phyloP scores from a whole-genome alignment of 169 alveolate species.

The Toxoplasma gondii region DNA sequence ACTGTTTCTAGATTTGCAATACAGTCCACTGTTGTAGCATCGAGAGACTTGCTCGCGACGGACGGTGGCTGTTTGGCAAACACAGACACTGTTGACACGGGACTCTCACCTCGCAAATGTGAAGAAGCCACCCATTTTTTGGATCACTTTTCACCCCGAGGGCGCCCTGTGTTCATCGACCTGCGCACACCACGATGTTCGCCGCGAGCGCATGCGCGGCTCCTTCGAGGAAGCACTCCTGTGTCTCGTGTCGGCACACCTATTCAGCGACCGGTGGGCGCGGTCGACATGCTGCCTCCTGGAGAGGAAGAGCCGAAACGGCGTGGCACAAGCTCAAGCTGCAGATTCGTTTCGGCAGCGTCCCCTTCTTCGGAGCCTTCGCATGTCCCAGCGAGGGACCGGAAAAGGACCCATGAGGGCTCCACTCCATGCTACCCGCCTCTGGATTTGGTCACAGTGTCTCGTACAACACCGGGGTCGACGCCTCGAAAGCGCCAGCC shows the following conservation, averaged over 20 bases:
- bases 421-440: background rate
- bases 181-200: background rate
- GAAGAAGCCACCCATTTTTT: background rate
- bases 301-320: background rate
- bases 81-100: too few relatives aligned
- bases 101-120: background rate
- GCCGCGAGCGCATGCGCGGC: background rate
- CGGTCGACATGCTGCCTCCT: background rate
- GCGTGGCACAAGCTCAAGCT: background rate
- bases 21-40: too few relatives aligned
- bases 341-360: background rate
- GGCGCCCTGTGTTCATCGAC: background rate
- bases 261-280: background rate
- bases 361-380: background rate
- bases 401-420: background rate
- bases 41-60: too few relatives aligned
- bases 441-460: background rate
- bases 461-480: background rate
- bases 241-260: background rate
- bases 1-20: too few relatives aligned
- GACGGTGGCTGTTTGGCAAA: too few relatives aligned
- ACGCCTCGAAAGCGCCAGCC: background rate
- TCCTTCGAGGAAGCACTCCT: background rate
- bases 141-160: background rate
- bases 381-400: background rate